Conservation (phyloP, 2,329 filamentous ascomycete species). For the Cytospora mali region DNA sequence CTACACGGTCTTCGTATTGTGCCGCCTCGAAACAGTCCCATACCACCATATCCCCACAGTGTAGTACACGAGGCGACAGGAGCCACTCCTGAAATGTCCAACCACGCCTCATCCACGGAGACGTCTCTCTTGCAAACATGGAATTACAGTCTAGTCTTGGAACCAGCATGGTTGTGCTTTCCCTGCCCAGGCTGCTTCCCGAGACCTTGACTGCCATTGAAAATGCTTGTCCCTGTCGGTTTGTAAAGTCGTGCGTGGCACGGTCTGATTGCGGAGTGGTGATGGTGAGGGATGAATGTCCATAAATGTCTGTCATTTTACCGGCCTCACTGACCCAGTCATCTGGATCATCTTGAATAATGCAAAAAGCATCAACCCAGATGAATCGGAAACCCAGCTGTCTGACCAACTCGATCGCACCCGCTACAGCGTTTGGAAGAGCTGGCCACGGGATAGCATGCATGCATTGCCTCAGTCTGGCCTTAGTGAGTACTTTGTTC, state of each 20-base stretch:
- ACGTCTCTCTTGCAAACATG: neutral
- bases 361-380: conserved; percentile 1
- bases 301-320: neutral
- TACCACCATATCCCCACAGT: neutral
- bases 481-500: no score
- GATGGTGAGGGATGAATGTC: neutral
- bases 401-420: neutral
- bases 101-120: neutral
- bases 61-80: conserved; percentile 4
- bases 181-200: no score
- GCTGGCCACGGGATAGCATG: no score
- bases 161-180: no score
- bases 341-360: neutral
- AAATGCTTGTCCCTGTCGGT: no score
- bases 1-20: neutral
- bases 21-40: neutral
- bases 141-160: no score
- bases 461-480: no score
- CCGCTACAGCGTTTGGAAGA: neutral
- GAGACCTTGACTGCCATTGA: no score
- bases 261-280: no score
- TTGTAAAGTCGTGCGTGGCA: no score
- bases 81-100: conserved; percentile 11
- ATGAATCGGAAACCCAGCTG: neutral
- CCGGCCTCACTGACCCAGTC: neutral